Evolutionary conservation across 768 basidiomycete genomes (phyloP).

Genomic region (Dioszegia hungarica): DNA sequence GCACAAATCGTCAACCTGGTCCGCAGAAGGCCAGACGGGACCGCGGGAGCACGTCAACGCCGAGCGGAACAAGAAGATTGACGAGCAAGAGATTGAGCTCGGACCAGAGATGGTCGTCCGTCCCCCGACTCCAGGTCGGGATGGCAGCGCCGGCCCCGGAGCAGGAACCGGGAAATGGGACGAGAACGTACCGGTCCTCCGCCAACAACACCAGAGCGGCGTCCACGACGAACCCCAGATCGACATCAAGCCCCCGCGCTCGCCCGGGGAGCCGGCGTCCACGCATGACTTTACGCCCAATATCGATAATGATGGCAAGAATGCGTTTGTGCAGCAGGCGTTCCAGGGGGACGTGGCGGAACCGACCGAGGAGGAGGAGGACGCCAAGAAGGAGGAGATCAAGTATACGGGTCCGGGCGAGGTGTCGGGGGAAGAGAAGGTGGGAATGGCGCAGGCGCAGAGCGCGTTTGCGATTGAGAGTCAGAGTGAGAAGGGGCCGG

Average conservation of each 20-base stretch:
- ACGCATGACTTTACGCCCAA: not conserved
- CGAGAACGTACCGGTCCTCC: not conserved
- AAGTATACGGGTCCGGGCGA: not conserved
- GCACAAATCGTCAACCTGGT: not conserved
- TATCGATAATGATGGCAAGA: not conserved
- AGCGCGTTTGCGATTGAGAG: not conserved
- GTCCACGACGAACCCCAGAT: not conserved
- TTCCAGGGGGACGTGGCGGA: conserved; percentile 55
- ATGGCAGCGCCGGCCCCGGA: too few relatives aligned
- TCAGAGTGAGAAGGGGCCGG: not conserved
- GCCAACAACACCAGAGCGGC: not conserved
- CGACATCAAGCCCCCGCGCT: not conserved
- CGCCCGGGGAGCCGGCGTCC: not conserved
- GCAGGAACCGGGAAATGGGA: too few relatives aligned
- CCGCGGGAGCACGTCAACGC: conserved; percentile 2
- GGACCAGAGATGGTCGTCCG: conserved; percentile 5
- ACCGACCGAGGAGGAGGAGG: conserved; percentile 49
- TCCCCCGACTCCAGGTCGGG: not conserved
- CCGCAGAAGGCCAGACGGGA: not conserved
- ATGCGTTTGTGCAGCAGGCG: not conserved
- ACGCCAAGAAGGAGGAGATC: conserved; percentile 56
- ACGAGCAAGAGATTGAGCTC: not conserved
- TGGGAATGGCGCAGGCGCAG: not conserved
- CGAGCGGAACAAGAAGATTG: conserved; percentile 18
- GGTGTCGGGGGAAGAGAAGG: not conserved